These are phyloP conservation scores for Panaeolus cyanescens DNA, from an alignment of 768 basidiomycete species.

Conservation along the genomic window DNA sequence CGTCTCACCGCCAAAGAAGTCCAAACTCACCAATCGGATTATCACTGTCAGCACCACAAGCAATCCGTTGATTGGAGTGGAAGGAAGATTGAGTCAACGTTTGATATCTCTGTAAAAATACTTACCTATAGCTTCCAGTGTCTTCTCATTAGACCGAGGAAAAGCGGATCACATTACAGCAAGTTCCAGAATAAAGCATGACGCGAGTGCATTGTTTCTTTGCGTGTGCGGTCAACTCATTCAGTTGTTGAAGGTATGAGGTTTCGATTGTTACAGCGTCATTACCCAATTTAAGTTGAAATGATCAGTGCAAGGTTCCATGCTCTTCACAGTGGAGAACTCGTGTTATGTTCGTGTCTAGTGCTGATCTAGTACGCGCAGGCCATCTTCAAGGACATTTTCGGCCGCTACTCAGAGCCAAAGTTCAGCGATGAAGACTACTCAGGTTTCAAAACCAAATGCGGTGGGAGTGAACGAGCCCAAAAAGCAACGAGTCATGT, in stretches of 20 bases:
- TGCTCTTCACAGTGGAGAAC: constrained; percentile 4
- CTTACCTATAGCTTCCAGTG: background rate
- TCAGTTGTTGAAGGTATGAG: constrained; percentile 3
- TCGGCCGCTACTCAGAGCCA: background rate
- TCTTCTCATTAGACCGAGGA: constrained; percentile 2
- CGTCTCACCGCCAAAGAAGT: background rate
- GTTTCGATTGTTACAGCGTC: constrained; percentile 3
- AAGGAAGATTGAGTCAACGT: background rate
- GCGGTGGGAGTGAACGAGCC: background rate
- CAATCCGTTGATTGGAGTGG: background rate
- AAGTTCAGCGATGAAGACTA: background rate
- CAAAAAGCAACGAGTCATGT: background rate
- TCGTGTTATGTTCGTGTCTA: constrained; percentile 4
- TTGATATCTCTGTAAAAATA: constrained; percentile 4
- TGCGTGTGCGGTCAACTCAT: background rate
- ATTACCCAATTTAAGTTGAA: constrained; percentile 3
- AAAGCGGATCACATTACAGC: constrained; percentile 3
- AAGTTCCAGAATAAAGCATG: constrained; percentile 3
- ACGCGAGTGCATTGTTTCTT: background rate
- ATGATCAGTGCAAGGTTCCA: constrained; percentile 4
- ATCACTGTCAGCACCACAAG: background rate
- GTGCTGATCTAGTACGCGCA: background rate
- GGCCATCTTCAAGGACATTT: background rate
- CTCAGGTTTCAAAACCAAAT: background rate
- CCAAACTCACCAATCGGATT: constrained; percentile 3